Evolutionary conservation across 345 rosid species (phyloP).

Genomic region (Eucalyptus leucophloia): DNA sequence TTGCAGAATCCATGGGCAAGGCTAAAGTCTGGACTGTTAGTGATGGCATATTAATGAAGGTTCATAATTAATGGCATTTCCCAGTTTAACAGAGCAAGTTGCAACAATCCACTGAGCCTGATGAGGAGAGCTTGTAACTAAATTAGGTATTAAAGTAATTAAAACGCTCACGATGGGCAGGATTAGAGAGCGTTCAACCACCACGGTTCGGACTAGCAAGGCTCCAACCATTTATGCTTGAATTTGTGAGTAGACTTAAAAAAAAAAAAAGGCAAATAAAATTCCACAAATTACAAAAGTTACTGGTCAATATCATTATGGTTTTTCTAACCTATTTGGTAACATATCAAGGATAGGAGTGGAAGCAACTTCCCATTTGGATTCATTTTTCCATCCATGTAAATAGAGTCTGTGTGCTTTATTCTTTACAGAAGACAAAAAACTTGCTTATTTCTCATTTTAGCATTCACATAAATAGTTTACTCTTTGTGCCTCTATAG

Average conservation of each 20-base stretch:
- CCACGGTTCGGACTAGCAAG: background rate
- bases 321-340: background rate
- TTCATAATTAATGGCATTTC: background rate
- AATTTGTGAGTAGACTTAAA: background rate
- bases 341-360: background rate
- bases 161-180: background rate
- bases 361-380: background rate
- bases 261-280: background rate
- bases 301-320: background rate
- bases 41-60: background rate
- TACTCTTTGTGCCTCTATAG: background rate
- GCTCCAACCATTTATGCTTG: background rate
- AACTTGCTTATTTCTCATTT: background rate
- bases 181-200: background rate
- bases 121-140: background rate
- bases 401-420: background rate
- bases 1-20: background rate
- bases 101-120: background rate
- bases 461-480: background rate
- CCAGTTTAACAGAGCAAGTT: background rate
- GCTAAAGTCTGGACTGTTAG: background rate
- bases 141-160: too few species aligned
- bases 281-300: background rate
- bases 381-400: background rate
- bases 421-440: background rate